These are phyloP conservation scores for Talaromyces sp. DNA, from an alignment of 2,329 filamentous ascomycete species.

Conservation along the genomic window DNA sequence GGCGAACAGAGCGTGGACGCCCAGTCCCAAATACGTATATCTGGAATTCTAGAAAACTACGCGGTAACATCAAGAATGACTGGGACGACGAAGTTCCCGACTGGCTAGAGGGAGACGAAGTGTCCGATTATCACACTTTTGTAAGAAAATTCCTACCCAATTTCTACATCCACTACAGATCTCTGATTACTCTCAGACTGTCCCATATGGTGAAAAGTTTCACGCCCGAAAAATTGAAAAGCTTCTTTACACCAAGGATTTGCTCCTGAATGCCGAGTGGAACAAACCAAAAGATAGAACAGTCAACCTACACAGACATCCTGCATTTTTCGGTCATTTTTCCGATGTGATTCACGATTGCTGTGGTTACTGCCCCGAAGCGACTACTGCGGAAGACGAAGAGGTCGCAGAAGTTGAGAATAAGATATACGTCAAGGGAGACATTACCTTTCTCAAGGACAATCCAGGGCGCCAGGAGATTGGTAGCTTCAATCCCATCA, in stretches of 20 bases:
- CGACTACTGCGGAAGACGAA: slow-evolving; percentile 65
- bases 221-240: slow-evolving; percentile 63
- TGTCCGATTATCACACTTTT: slow-evolving; percentile 75
- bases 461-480: slow-evolving; percentile 73
- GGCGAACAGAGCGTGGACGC: slow-evolving; percentile 66
- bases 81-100: slow-evolving; percentile 79
- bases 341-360: slow-evolving; percentile 74
- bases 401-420: slow-evolving; percentile 66
- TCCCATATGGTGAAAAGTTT: slow-evolving; percentile 34
- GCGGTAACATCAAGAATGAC: slow-evolving; percentile 69
- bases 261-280: slow-evolving; percentile 83
- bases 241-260: slow-evolving; percentile 72
- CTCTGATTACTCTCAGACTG: slow-evolving; percentile 25
- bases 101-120: slow-evolving; percentile 71
- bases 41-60: slow-evolving; percentile 38
- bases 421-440: slow-evolving; percentile 71
- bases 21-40: slow-evolving; percentile 48
- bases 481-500: slow-evolving; percentile 73
- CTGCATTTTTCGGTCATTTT: slow-evolving; percentile 75
- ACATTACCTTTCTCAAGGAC: slow-evolving; percentile 69
- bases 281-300: slow-evolving; percentile 70
- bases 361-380: slow-evolving; percentile 70
- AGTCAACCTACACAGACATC: slow-evolving; percentile 75
- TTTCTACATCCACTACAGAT: slow-evolving; percentile 15
- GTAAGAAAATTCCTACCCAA: slow-evolving; percentile 55